Evolutionary conservation across 2,329 filamentous ascomycete species (phyloP).

Genomic region (Penicillium sp.): DNA sequence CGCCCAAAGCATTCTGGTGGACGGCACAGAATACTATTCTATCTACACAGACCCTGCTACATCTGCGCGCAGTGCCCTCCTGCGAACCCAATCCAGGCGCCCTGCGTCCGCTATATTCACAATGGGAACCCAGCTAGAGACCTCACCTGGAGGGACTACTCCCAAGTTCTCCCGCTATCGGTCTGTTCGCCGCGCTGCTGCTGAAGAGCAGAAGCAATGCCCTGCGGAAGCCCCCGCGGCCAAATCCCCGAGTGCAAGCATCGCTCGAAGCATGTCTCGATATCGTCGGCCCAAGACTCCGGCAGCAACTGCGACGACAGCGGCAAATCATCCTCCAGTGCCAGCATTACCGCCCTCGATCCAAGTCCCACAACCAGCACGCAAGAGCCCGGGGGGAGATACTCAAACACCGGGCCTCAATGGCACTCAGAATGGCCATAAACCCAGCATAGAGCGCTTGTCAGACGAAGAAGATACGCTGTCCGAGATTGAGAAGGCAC

Average conservation of each 20-base stretch:
- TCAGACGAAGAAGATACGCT: conserved; percentile 17
- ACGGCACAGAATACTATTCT: background rate
- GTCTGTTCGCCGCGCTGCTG: conserved; percentile 48
- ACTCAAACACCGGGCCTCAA: background rate
- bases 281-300: conserved; percentile 27
- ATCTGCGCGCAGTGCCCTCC: background rate
- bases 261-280: conserved; percentile 35
- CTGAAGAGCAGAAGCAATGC: conserved; percentile 9
- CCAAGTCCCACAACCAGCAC: conserved; percentile 1
- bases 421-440: background rate
- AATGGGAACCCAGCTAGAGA: conserved; percentile 21
- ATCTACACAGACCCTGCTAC: background rate
- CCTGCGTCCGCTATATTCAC: conserved; percentile 7
- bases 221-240: background rate
- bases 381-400: too few relatives aligned
- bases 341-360: conserved; percentile 14
- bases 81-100: background rate
- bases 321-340: conserved; percentile 11
- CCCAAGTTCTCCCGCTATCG: conserved; percentile 57
- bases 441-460: background rate
- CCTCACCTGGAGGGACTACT: conserved; percentile 16
- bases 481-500: conserved; percentile 18
- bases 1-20: background rate
- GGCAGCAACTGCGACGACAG: conserved; percentile 18
- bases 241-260: conserved; percentile 21